Evolutionary conservation across 2,329 filamentous ascomycete species (phyloP).

Genomic region (Arthroderma sp.): DNA sequence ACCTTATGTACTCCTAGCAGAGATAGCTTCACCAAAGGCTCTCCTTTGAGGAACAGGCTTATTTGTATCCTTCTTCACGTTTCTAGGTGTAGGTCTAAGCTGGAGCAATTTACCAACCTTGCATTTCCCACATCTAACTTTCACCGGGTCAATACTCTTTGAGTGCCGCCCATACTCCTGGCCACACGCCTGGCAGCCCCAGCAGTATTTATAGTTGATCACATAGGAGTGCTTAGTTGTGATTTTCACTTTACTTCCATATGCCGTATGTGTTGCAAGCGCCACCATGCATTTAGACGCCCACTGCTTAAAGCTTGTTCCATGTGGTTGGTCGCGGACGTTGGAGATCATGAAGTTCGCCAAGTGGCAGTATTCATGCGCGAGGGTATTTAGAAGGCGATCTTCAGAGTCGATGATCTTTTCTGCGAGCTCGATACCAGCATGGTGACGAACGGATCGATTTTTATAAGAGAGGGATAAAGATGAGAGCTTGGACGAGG

Average conservation of each 20-base stretch:
- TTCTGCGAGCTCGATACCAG: constrained; percentile 73
- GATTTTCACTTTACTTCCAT: constrained; percentile 53
- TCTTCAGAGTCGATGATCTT: constrained; percentile 72
- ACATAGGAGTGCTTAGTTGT: constrained; percentile 83
- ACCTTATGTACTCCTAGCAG: too few species aligned
- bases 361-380: constrained; percentile 92
- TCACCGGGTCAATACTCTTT: constrained; percentile 61
- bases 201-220: constrained; percentile 86
- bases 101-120: constrained; percentile 53
- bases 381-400: constrained; percentile 76
- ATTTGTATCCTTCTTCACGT: constrained; percentile 4
- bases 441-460: constrained; percentile 38
- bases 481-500: neutral
- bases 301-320: constrained; percentile 71
- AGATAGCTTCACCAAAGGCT: too few species aligned
- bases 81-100: constrained; percentile 61
- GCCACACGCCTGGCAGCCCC: constrained; percentile 59
- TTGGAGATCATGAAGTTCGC: constrained; percentile 80
- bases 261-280: constrained; percentile 38
- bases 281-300: constrained; percentile 26
- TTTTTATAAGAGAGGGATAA: neutral
- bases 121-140: constrained; percentile 67
- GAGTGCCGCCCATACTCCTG: constrained; percentile 71
- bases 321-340: constrained; percentile 65
- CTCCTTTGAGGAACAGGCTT: neutral